Evolutionary conservation across 2,329 filamentous ascomycete species (phyloP), one percentile per base, ranked within the genome.

Genomic region (Cercospora brassicicola): DNA sequence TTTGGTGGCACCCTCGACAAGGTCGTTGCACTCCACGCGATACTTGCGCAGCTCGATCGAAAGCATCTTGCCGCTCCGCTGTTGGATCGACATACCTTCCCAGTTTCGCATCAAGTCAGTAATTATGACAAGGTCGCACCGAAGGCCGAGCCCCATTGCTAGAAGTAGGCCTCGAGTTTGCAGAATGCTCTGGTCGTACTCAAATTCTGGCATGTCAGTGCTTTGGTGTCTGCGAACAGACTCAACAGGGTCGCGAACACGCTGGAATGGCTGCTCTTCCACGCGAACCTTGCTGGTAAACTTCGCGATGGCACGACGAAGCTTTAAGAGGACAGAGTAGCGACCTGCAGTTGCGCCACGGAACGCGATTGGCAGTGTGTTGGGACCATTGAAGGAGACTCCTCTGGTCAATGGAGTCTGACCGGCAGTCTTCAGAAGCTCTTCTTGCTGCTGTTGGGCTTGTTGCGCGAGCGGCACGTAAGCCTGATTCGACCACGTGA

Each of bases 211-310:
- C 10, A 68, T 68, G 3, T 69, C 65, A 0, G 61, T 62, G 4
- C 73, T 67, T 15, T 75, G 73, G 10, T 79, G 76, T 5, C 76
- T 77, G 18, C 79, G 79, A 4, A 80, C 80, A 28, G 81, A 77
- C 15, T 80, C 77, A 2, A 85, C 83, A 4, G 84, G 76, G 39
- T 84, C 76, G 5, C 79, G 79, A 1, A 87, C 83, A 0, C 78
- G 78, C 36, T 83, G 80, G 66, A 83, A 85, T 0, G 84, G 84
- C 70, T 86, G 84, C 70, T 86, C 84, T 9, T 85, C 81, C 30
- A 74, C 73, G 18, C 71, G 70, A 0, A 85, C 81, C 31, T 79
- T 72, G 0, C 67, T 20, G 8, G 69, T 67, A 74, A 75, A 72
- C 28, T 60, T 8, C 23, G 23, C 7, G 55, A 62, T 23, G 28